A percentile compares a stretch with the other conserved stretches of the same genome.
phyloP scores from a whole-genome alignment of 805 yeast species.

The Kurtzmaniella cleridarum region DNA sequence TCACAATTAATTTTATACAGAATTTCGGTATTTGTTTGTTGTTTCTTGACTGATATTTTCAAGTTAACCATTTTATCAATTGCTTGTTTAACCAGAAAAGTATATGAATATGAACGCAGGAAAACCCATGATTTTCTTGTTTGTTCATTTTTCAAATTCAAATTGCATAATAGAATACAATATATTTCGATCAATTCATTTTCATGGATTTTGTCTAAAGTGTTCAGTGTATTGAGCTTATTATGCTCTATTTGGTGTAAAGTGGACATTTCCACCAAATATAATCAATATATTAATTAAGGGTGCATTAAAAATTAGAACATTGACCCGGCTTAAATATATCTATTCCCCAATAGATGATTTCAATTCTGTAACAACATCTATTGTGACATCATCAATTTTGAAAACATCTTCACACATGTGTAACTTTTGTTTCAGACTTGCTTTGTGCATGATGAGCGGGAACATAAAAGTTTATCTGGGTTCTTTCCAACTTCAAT shows the following conservation, averaged over 20 bases:
- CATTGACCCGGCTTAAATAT: too few species aligned
- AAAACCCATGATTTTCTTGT: slow-evolving; percentile 14
- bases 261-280: slow-evolving; percentile 8
- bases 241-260: slow-evolving; percentile 40
- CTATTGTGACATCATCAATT: too few species aligned
- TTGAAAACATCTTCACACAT: too few species aligned
- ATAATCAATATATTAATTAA: too few species aligned
- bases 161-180: slow-evolving; percentile 40
- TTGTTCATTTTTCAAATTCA: slow-evolving; percentile 21
- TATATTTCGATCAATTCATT: slow-evolving; percentile 59
- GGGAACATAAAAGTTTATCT: too few species aligned
- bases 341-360: too few species aligned
- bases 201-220: slow-evolving; percentile 50
- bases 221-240: slow-evolving; percentile 41
- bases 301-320: too few species aligned
- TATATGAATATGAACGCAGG: slow-evolving; percentile 38
- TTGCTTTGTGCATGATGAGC: too few species aligned
- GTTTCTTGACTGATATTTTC: slow-evolving; percentile 41
- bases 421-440: too few species aligned
- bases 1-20: slow-evolving; percentile 40
- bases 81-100: slow-evolving; percentile 52
- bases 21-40: slow-evolving; percentile 47
- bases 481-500: too few species aligned
- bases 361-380: too few species aligned
- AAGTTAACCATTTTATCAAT: slow-evolving; percentile 46